phyloP scores from a whole-genome alignment of 1,284 basidiomycete genomes.

The Trametes sp. region DNA sequence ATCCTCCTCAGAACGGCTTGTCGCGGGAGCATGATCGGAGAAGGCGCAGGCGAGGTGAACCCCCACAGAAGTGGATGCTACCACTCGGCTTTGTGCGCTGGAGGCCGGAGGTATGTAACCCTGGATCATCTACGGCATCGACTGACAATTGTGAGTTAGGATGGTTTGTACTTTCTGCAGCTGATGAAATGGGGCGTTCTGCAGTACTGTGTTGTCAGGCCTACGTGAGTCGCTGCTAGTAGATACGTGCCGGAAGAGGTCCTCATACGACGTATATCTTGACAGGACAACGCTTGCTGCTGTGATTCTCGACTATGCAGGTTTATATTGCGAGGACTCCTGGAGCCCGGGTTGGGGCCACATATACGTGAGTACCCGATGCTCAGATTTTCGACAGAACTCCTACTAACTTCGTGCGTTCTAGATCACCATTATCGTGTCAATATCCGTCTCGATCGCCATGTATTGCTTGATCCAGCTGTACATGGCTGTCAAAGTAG shows the following conservation, averaged over 20 bases:
- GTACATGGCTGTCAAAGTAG: conserved; percentile 64
- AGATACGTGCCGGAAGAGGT: too few species aligned
- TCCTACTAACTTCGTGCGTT: not conserved
- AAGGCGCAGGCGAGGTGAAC: conserved; percentile 51
- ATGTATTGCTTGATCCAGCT: conserved; percentile 87
- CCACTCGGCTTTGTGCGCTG: conserved; percentile 70
- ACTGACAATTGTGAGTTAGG: conserved; percentile 43
- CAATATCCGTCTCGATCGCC: conserved; percentile 78
- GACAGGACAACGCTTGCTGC: conserved; percentile 68
- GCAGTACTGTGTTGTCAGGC: conserved; percentile 77
- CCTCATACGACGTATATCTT: conserved; percentile 3
- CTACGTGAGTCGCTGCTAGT: conserved; percentile 52
- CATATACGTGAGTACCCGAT: conserved; percentile 57
- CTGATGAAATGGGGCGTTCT: conserved; percentile 83
- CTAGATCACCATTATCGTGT: conserved; percentile 69
- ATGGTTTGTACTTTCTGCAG: conserved; percentile 77
- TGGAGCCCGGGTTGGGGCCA: conserved; percentile 78
- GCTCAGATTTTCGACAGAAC: not conserved
- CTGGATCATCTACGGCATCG: conserved; percentile 19
- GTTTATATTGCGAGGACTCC: conserved; percentile 75
- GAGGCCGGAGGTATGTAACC: conserved; percentile 58
- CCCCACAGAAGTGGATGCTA: conserved; percentile 71
- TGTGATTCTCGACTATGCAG: conserved; percentile 69
- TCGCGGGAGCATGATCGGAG: conserved; percentile 60
- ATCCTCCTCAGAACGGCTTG: conserved; percentile 49